These are phyloP conservation scores for Alternaria sp. DNA, from an alignment of 2,329 filamentous ascomycete species.

Conservation along the genomic window DNA sequence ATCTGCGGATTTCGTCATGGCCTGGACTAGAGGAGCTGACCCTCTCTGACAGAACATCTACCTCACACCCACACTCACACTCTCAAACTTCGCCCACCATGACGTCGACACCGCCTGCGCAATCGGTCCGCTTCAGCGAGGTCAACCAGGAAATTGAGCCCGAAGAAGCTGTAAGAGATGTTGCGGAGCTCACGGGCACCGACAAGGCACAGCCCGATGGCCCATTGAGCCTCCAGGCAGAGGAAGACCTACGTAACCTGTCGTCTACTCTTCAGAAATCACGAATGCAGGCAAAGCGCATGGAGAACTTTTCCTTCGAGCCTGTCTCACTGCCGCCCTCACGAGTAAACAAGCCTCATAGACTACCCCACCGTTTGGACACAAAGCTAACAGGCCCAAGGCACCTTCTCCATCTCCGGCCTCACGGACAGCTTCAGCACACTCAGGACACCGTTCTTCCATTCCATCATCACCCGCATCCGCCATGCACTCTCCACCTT, in stretches of 20 bases:
- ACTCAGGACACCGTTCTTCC: slow-evolving; percentile 56
- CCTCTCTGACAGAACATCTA: slow-evolving; percentile 10
- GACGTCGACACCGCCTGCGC: slow-evolving; percentile 30
- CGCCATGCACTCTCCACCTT: slow-evolving; percentile 82
- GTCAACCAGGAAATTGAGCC: slow-evolving; percentile 49
- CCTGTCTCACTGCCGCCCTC: slow-evolving; percentile 86
- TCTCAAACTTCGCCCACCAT: slow-evolving; percentile 25
- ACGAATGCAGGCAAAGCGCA: slow-evolving; percentile 79
- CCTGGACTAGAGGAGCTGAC: slow-evolving; percentile 13
- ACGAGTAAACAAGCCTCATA: slow-evolving; percentile 65
- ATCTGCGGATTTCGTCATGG: slow-evolving; percentile 29
- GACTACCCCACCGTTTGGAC: not conserved
- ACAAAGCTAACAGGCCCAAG: slow-evolving; percentile 42
- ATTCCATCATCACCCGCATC: slow-evolving; percentile 70
- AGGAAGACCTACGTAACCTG: slow-evolving; percentile 73
- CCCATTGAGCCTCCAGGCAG: slow-evolving; percentile 51
- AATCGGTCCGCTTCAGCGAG: slow-evolving; percentile 50
- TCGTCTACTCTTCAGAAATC: slow-evolving; percentile 75
- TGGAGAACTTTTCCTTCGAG: slow-evolving; percentile 89
- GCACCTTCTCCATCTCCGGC: slow-evolving; percentile 56
- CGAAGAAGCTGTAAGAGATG: slow-evolving; percentile 38
- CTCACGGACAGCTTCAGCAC: slow-evolving; percentile 56
- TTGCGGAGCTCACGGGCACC: slow-evolving; percentile 36
- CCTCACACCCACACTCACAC: not conserved
- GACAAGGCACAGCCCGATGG: slow-evolving; percentile 28